Conservation (phyloP, 495 filamentous ascomycete species). For the Talaromyces ruber region DNA sequence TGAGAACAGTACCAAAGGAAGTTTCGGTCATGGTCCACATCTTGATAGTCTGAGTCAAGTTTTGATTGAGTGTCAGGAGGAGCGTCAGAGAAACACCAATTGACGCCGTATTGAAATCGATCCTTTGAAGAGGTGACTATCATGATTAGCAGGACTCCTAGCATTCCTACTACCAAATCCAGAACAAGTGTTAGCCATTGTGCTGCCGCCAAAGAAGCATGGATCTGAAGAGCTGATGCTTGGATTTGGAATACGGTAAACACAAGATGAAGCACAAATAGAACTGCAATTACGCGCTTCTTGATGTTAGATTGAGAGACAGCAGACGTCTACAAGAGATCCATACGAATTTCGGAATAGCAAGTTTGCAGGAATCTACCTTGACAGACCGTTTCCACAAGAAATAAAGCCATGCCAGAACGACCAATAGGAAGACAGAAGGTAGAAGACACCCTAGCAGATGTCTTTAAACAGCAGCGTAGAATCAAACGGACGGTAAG, state of each 20-base stretch:
- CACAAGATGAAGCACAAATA: constrained; percentile 19
- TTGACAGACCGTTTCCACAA: constrained; percentile 19
- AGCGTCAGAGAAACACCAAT: constrained; percentile 54
- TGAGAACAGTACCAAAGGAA: constrained; percentile 41
- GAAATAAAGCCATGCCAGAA: constrained; percentile 12
- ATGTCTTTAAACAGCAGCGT: constrained; percentile 27
- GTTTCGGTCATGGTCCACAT: constrained; percentile 46
- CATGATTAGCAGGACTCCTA: constrained; percentile 22
- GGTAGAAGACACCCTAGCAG: constrained; percentile 19
- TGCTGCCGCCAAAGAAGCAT: constrained; percentile 38
- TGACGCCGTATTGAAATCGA: constrained; percentile 9
- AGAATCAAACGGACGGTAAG: constrained; percentile 27
- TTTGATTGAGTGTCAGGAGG: constrained; percentile 46
- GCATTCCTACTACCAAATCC: constrained; percentile 34
- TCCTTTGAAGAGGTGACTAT: constrained; percentile 9
- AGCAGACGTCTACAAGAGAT: not conserved
- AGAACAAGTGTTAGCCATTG: constrained; percentile 45
- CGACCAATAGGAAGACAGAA: constrained; percentile 17
- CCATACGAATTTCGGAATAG: constrained; percentile 18
- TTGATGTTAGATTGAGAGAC: not conserved
- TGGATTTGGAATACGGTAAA: constrained; percentile 13
- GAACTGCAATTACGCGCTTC: not conserved
- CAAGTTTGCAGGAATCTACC: constrained; percentile 17
- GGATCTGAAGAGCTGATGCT: constrained; percentile 14
- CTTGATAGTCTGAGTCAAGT: constrained; percentile 18